Evolutionary conservation across 371 early-diverging fungal genomes (phyloP).

Genomic region (Circinella minor): DNA sequence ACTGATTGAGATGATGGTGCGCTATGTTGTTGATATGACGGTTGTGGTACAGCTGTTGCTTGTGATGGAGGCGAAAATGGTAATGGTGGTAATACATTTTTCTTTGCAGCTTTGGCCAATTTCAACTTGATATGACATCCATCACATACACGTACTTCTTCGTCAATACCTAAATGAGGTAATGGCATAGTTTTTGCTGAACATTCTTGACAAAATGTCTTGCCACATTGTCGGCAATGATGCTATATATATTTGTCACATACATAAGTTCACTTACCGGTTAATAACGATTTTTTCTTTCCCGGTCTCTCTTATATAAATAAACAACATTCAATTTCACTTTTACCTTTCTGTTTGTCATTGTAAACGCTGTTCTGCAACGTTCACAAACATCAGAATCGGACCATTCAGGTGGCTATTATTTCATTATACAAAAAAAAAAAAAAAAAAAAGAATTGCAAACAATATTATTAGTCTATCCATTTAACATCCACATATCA

Average conservation of each 20-base stretch:
- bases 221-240: constrained; percentile 96
- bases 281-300: background rate
- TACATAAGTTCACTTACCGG: background rate
- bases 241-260: constrained; percentile 54
- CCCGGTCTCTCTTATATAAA: background rate
- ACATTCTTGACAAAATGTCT: constrained; percentile 91
- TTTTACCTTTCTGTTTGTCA: constrained; percentile 87
- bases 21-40: background rate
- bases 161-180: constrained; percentile 87
- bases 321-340: too few species aligned
- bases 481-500: too few species aligned
- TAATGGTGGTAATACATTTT: constrained; percentile 22
- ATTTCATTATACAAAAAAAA: too few species aligned
- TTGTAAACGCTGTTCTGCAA: constrained; percentile 90
- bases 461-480: background rate
- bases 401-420: constrained; percentile 95
- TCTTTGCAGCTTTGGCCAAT: constrained; percentile 44
- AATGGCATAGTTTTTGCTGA: constrained; percentile 85
- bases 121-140: constrained; percentile 79
- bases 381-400: constrained; percentile 94
- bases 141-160: constrained; percentile 94
- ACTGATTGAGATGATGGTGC: background rate
- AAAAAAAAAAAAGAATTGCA: background rate
- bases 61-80: constrained; percentile 10
- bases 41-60: background rate